Evolutionary conservation across 1,139 yeast species (phyloP), one percentile per base, ranked within the genome.

Genomic region (Candida pseudoviswanathii): DNA sequence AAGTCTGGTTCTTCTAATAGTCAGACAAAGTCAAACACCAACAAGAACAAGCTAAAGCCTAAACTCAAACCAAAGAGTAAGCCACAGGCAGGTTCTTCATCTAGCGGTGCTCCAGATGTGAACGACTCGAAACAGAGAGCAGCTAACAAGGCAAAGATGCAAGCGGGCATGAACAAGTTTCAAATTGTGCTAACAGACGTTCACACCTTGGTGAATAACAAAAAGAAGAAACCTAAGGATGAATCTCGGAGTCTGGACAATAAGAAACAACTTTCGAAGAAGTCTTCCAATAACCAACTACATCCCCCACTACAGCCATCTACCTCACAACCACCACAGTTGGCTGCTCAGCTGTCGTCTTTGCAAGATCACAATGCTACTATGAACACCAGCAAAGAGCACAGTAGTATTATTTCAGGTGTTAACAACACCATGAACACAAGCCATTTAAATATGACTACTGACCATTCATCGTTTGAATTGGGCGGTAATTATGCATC

Each of bases 101-200:
- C 43, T 21, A 8, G 4, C 3, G 27, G 11, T 10, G 46, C 26
- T 21, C 27, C 32, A n/a, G 9, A 29, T 22, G 16, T 16, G 8
- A 21, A 48, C 22, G 38, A 40, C 4, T 41, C 45, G 1, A 48
- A 46, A 36, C 24, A 16, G 27, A 40, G 43, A 34, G 49, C 52
- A 9, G 54, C 47, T 26, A 63, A 62, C 41, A 67, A 64, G 54
- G 66, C 72, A 1, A 66, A 69, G 50, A 72, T 71, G 77, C 76
- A 71, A 60, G 73, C 73, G 3, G 79, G 79, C 7, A 73, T 75
- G 73, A 74, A 71, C 57, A 76, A 77, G 61, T 80, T 80, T 58
- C 84, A 80, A 60, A 80, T 80, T 51, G 80, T 80, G 1, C 73
- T 80, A 49, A 71, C 81, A 2, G 84, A 79, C 58, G 78, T 78